These are phyloP conservation scores for Phytophthora quininea DNA, from an alignment of 352 stramenopile species.

Conservation along the genomic window DNA sequence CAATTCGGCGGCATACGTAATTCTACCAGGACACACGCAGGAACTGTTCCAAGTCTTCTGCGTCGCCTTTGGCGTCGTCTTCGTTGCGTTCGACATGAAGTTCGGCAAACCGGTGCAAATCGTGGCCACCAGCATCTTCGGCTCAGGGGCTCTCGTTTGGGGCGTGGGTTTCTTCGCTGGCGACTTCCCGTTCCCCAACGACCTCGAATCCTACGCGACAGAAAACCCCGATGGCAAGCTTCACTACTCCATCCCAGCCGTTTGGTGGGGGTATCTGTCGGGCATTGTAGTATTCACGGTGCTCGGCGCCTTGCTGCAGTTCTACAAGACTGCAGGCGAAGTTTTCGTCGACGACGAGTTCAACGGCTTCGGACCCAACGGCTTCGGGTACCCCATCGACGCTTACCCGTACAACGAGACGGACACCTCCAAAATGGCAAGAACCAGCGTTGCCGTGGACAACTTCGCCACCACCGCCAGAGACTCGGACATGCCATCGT, in stretches of 20 bases:
- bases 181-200: conserved; percentile 40
- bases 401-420: conserved; percentile 28
- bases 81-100: conserved; percentile 33
- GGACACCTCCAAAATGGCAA: conserved; percentile 15
- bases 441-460: conserved; percentile 11
- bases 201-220: conserved; percentile 37
- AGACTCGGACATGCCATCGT: conserved; percentile 25
- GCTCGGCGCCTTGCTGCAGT: conserved; percentile 44
- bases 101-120: conserved; percentile 42
- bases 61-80: conserved; percentile 37
- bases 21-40: conserved; percentile 39
- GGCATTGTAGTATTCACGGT: conserved; percentile 39
- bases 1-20: conserved; percentile 37
- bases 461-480: conserved; percentile 12
- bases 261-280: conserved; percentile 47
- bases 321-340: conserved; percentile 27
- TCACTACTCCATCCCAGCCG: conserved; percentile 37
- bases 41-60: conserved; percentile 34
- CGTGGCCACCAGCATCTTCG: conserved; percentile 39
- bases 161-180: conserved; percentile 51
- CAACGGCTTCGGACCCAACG: conserved; percentile 16
- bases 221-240: conserved; percentile 27
- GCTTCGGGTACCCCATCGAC: conserved; percentile 27
- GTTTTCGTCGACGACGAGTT: conserved; percentile 26
- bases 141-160: conserved; percentile 35